phyloP scores from a whole-genome alignment of 208 protist genomes.

The Leishmania mexicana region DNA sequence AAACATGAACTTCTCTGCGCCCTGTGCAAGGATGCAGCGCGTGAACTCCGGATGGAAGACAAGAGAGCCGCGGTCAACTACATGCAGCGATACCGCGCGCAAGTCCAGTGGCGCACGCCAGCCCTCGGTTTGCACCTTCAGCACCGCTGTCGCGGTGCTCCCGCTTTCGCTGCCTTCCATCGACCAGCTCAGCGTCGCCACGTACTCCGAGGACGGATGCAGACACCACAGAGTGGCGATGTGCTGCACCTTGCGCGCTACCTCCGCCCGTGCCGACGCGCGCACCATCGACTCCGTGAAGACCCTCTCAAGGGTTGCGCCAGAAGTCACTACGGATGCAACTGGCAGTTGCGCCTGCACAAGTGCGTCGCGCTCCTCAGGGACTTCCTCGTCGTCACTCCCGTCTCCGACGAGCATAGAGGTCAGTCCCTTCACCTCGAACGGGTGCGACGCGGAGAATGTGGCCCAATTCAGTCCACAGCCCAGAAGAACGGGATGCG shows the following conservation, averaged over 20 bases:
- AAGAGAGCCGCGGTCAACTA: constrained; percentile 19
- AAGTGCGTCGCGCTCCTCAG: background rate
- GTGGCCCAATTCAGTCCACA: constrained; percentile 28
- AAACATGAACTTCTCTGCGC: constrained; percentile 27
- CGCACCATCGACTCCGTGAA: background rate
- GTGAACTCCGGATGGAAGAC: constrained; percentile 52
- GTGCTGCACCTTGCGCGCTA: constrained; percentile 6
- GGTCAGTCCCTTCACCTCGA: background rate
- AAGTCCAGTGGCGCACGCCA: constrained; percentile 9
- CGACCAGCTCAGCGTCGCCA: constrained; percentile 7
- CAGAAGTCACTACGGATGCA: background rate
- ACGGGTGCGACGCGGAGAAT: constrained; percentile 7
- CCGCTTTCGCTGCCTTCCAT: background rate
- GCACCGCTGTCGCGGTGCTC: background rate
- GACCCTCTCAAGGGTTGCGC: background rate
- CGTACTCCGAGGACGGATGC: constrained; percentile 19
- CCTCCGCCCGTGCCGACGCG: background rate
- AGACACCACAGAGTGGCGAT: constrained; percentile 41
- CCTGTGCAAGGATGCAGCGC: constrained; percentile 46
- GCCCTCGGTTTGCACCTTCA: constrained; percentile 4
- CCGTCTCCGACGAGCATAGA: background rate
- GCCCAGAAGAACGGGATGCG: background rate
- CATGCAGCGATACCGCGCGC: background rate
- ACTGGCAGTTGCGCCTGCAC: constrained; percentile 16
- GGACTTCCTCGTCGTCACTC: background rate